Conservation (phyloP, 345 rosid species). For the Gossypium rotundifolium region DNA sequence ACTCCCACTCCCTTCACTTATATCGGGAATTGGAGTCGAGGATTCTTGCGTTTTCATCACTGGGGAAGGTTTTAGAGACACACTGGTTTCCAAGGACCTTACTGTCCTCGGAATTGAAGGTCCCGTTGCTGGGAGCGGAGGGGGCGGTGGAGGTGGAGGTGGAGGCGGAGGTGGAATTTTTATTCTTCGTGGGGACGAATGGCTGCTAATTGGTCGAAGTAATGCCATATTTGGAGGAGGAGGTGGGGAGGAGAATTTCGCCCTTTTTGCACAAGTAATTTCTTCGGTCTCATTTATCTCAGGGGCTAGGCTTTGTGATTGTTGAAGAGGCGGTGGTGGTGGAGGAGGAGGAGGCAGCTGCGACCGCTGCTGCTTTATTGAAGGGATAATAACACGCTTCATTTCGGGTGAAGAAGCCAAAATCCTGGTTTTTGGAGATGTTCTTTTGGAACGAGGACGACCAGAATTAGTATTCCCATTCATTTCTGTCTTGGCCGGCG, state of each 20-base stretch:
- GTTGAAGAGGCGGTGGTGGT: slow-evolving; percentile 13
- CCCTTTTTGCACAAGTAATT: slow-evolving; percentile 36
- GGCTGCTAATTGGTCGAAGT: slow-evolving; percentile 55
- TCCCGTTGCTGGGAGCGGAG: slow-evolving; percentile 41
- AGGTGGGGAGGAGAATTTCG: slow-evolving; percentile 74
- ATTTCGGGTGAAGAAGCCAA: slow-evolving; percentile 75
- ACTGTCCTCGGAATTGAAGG: slow-evolving; percentile 33
- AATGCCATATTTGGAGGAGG: slow-evolving; percentile 79
- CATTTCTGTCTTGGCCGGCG: slow-evolving; percentile 8
- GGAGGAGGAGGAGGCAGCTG: slow-evolving; percentile 32
- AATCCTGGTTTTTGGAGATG: slow-evolving; percentile 65
- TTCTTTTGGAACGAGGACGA: slow-evolving; percentile 81
- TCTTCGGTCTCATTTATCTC: slow-evolving; percentile 13
- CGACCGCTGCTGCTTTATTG: slow-evolving; percentile 44
- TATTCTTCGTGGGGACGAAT: slow-evolving; percentile 29
- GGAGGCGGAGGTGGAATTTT: slow-evolving; percentile 33
- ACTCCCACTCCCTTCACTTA: slow-evolving; percentile 14
- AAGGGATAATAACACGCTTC: slow-evolving; percentile 80
- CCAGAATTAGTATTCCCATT: slow-evolving; percentile 24
- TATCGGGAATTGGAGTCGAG: slow-evolving; percentile 41
- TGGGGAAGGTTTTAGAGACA: slow-evolving; percentile 23
- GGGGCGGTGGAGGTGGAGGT: slow-evolving; percentile 24
- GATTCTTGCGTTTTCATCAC: slow-evolving; percentile 29
- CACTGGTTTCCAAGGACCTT: slow-evolving; percentile 27
- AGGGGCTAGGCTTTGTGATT: background rate